Percentiles rank a stretch among this genome's conserved stretches.
Evolutionary conservation across 441 rosid genomes (phyloP).

Genomic region (Aleurites moluccanus): DNA sequence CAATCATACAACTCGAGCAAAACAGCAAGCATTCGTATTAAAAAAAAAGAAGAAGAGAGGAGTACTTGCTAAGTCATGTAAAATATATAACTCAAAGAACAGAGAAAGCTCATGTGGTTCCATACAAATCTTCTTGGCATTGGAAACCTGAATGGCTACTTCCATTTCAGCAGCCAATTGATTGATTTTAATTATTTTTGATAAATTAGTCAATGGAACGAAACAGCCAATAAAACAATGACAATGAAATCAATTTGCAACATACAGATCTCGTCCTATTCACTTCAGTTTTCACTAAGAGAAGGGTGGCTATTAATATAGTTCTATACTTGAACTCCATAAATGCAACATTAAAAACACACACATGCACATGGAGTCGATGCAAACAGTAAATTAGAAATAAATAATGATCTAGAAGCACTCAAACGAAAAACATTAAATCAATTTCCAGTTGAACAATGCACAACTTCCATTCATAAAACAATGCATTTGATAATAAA

Average conservation of each 20-base stretch:
- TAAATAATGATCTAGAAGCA: background rate
- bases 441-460: background rate
- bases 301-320: background rate
- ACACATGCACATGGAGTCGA: background rate
- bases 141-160: background rate
- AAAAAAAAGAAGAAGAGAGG: background rate
- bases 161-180: slow-evolving; percentile 2
- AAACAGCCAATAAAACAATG: background rate
- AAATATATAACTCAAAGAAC: background rate
- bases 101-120: background rate
- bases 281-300: slow-evolving; percentile 1
- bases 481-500: too few relatives aligned
- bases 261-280: background rate
- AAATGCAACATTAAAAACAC: background rate
- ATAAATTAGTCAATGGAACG: background rate
- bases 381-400: background rate
- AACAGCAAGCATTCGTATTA: background rate
- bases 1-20: background rate
- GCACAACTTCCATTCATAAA: background rate
- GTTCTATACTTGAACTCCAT: background rate
- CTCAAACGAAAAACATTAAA: background rate
- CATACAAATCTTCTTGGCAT: background rate
- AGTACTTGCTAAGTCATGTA: slow-evolving; percentile 6
- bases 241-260: background rate
- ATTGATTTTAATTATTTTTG: background rate